Percentiles rank a stretch among this genome's conserved stretches.
These are phyloP conservation scores for Lophium mytilinum DNA, from an alignment of 495 filamentous ascomycete species.

Conservation along the genomic window DNA sequence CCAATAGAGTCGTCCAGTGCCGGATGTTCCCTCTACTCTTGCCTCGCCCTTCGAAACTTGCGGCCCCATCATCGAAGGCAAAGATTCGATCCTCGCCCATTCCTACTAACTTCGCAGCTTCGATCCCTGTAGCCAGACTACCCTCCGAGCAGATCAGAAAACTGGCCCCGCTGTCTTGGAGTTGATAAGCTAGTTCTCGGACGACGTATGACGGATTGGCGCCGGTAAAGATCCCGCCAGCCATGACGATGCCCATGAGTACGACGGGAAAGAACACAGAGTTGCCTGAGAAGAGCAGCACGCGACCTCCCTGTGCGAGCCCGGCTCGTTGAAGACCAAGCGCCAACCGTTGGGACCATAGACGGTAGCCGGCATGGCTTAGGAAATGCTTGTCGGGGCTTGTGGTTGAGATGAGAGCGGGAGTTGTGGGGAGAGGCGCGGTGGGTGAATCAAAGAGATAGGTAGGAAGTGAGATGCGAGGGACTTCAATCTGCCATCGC, in stretches of 20 bases:
- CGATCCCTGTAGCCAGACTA: conserved; percentile 28
- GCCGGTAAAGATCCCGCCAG: conserved; percentile 71
- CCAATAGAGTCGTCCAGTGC: conserved; percentile 33
- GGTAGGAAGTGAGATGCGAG: conserved; percentile 42
- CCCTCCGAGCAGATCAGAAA: conserved; percentile 42
- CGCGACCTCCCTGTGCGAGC: conserved; percentile 58
- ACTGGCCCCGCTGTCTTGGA: conserved; percentile 58
- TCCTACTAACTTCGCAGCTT: conserved; percentile 24
- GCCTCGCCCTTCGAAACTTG: conserved; percentile 25
- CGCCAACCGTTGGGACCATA: conserved; percentile 65
- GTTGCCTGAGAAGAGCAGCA: conserved; percentile 45
- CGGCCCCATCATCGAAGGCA: conserved; percentile 30
- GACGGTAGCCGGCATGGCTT: conserved; percentile 51
- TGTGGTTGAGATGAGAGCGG: conserved; percentile 47
- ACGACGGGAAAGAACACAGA: conserved; percentile 62
- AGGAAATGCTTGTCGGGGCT: conserved; percentile 50
- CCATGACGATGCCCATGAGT: conserved; percentile 65
- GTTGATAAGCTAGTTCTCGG: conserved; percentile 65
- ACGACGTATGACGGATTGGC: conserved; percentile 69
- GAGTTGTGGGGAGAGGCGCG: conserved; percentile 37
- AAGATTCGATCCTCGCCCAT: conserved; percentile 27
- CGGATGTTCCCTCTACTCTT: conserved; percentile 9
- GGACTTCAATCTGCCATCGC: conserved; percentile 42
- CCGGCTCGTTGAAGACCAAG: conserved; percentile 59
- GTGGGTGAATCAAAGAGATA: conserved; percentile 44